Conservation (phyloP, 208 protist genomes). For the Strigomonas culicis region DNA sequence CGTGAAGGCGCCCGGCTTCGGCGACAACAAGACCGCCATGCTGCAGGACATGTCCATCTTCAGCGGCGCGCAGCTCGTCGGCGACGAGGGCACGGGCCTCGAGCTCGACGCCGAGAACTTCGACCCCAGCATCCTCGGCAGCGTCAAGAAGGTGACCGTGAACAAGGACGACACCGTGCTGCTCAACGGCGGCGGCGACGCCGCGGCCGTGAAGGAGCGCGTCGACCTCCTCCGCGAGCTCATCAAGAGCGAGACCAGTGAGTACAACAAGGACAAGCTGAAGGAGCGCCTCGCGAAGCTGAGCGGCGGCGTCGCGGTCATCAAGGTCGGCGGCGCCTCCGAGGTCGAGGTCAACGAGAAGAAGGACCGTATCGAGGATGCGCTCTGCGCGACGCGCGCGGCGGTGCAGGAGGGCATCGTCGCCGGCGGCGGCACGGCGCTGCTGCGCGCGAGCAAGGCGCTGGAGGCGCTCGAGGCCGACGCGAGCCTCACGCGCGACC, state of each 20-base stretch:
- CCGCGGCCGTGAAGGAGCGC: slow-evolving; percentile 89
- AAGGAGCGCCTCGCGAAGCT: slow-evolving; percentile 98
- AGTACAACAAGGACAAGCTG: slow-evolving; percentile 98
- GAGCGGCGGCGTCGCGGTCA: slow-evolving; percentile 95
- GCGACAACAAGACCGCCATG: slow-evolving; percentile 97
- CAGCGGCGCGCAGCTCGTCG: slow-evolving; percentile 93
- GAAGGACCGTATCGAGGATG: slow-evolving; percentile 99
- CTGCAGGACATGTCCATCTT: slow-evolving; percentile 99
- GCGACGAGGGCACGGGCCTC: slow-evolving; percentile 90
- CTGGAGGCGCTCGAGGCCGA: slow-evolving; percentile 74
- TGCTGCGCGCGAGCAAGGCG: slow-evolving; percentile 90
- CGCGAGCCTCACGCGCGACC: slow-evolving; percentile 79
- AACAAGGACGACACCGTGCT: slow-evolving; percentile 98
- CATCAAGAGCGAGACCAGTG: slow-evolving; percentile 82
- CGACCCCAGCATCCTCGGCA: slow-evolving; percentile 67
- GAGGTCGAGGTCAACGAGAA: slow-evolving; percentile 99
- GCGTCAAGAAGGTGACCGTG: slow-evolving; percentile 86
- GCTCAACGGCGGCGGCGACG: slow-evolving; percentile 94
- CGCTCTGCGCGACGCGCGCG: slow-evolving; percentile 98
- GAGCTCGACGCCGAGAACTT: slow-evolving; percentile 77
- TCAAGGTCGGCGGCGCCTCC: slow-evolving; percentile 96
- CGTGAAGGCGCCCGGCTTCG: slow-evolving; percentile 99
- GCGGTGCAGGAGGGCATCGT: slow-evolving; percentile 99
- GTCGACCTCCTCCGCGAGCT: slow-evolving; percentile 89
- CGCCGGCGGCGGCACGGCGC: slow-evolving; percentile 96